These are phyloP conservation scores for Ulvella scutata DNA, from an alignment of 139 green algal species.

Conservation along the genomic window DNA sequence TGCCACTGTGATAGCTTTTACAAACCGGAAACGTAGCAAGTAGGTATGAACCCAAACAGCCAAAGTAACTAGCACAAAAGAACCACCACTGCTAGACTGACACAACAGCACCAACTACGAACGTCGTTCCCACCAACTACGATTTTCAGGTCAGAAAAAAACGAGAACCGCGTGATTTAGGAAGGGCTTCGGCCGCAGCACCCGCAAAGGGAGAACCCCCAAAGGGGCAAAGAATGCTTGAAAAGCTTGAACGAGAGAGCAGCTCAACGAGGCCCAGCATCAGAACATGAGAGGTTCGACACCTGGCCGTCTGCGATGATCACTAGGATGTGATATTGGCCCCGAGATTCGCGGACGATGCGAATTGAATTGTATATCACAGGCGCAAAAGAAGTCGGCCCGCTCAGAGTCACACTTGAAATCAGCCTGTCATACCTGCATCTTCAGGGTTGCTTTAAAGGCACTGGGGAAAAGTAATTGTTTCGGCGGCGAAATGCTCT, in stretches of 20 bases:
- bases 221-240: too few relatives aligned
- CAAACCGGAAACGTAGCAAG: too few relatives aligned
- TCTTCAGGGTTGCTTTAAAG: background rate
- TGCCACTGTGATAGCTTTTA: too few relatives aligned
- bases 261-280: background rate
- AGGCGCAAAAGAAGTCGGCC: constrained; percentile 32
- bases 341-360: constrained; percentile 9
- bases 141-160: too few relatives aligned
- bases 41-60: too few relatives aligned
- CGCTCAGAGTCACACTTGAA: constrained; percentile 9
- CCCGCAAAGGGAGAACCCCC: background rate
- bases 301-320: constrained; percentile 10
- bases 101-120: too few relatives aligned
- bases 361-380: constrained; percentile 19
- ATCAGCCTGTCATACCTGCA: constrained; percentile 8
- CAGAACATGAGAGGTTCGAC: background rate
- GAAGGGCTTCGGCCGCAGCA: background rate
- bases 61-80: too few relatives aligned
- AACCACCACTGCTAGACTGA: too few relatives aligned
- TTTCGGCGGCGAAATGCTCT: too few relatives aligned
- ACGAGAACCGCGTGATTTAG: background rate
- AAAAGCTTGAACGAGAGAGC: background rate
- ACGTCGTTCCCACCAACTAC: too few relatives aligned
- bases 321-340: constrained; percentile 15
- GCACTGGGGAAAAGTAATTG: too few relatives aligned